Evolutionary conservation across 352 stramenopile genomes (phyloP).

Genomic region (Globisporangium barbulae): DNA sequence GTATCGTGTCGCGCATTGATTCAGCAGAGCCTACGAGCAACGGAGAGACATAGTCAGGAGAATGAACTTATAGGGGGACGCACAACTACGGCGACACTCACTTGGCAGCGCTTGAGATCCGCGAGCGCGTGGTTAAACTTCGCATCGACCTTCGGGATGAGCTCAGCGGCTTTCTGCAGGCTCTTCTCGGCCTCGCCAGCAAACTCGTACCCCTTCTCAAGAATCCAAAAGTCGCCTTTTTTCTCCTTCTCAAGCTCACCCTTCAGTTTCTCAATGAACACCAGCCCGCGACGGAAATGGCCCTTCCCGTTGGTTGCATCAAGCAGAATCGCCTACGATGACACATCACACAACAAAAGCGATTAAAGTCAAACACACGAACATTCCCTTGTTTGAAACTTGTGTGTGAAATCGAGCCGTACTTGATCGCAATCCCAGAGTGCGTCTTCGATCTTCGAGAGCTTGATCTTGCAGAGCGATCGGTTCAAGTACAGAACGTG

Average conservation of each 20-base stretch:
- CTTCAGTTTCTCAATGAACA: slow-evolving; percentile 83
- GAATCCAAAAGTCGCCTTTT: slow-evolving; percentile 82
- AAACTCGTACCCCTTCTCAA: slow-evolving; percentile 83
- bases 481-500: slow-evolving; percentile 81
- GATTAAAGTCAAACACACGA: neutral
- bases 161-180: slow-evolving; percentile 49
- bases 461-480: slow-evolving; percentile 82
- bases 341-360: neutral
- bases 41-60: neutral
- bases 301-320: slow-evolving; percentile 62
- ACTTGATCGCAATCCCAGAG: slow-evolving; percentile 85
- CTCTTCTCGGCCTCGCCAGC: slow-evolving; percentile 67
- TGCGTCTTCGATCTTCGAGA: slow-evolving; percentile 79
- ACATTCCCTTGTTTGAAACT: neutral
- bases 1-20: slow-evolving; percentile 64
- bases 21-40: slow-evolving; percentile 40
- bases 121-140: slow-evolving; percentile 52
- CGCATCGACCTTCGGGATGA: slow-evolving; percentile 41
- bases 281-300: slow-evolving; percentile 75
- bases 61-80: neutral
- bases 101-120: slow-evolving; percentile 70
- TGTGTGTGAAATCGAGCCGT: neutral
- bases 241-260: slow-evolving; percentile 77
- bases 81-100: slow-evolving; percentile 13
- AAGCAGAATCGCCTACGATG: slow-evolving; percentile 57